Conservation (phyloP, 805 yeast species). For the Schizosaccharomyces osmophilus region DNA sequence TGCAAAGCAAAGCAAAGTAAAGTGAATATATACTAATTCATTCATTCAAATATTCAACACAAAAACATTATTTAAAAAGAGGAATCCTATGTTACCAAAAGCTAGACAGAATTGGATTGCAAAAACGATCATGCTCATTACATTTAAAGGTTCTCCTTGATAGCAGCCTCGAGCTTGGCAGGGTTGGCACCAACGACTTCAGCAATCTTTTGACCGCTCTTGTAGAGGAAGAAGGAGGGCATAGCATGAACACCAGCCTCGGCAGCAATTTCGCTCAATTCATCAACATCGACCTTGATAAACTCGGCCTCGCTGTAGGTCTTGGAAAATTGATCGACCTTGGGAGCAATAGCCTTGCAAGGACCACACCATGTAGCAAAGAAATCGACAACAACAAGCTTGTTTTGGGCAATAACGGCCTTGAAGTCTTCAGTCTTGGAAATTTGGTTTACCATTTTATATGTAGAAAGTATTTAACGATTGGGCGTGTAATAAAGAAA, state of each 20-base stretch:
- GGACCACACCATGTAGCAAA: constrained; percentile 98
- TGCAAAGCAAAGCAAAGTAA: too few relatives aligned
- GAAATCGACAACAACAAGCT: constrained; percentile 79
- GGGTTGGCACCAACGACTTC: constrained; percentile 15
- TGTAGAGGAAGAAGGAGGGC: constrained; percentile 55
- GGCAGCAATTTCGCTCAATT: constrained; percentile 48
- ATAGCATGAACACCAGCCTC: constrained; percentile 38
- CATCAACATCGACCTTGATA: constrained; percentile 81
- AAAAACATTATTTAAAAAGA: too few relatives aligned
- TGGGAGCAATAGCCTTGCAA: constrained; percentile 90
- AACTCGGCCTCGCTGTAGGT: constrained; percentile 31
- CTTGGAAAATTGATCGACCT: constrained; percentile 55
- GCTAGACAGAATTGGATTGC: too few relatives aligned
- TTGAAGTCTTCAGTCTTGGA: constrained; percentile 29
- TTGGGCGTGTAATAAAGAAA: background rate
- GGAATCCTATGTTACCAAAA: too few relatives aligned
- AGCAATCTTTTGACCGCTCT: constrained; percentile 52
- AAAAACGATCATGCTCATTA: background rate
- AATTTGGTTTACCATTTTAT: background rate
- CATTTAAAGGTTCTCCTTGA: constrained; percentile 5
- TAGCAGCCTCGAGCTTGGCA: constrained; percentile 9
- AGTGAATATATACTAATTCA: too few relatives aligned
- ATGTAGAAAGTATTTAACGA: background rate
- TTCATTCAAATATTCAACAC: too few relatives aligned
- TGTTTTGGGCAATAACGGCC: constrained; percentile 33